phyloP scores from a whole-genome alignment of 2,329 filamentous ascomycete genomes.

The Fusarium veterinarium region DNA sequence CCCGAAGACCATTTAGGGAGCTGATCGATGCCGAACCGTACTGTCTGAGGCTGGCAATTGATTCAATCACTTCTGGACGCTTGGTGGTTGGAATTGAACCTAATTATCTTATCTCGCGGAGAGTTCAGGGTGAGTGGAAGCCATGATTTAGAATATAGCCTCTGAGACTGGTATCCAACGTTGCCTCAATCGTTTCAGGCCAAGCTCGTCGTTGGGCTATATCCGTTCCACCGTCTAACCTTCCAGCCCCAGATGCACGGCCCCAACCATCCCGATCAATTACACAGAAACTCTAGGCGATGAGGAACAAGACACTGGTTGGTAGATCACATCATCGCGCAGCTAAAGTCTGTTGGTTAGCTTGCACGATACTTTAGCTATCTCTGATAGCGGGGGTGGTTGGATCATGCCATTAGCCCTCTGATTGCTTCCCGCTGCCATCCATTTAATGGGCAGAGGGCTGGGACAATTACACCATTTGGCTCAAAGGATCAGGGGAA shows the following conservation, averaged over 20 bases:
- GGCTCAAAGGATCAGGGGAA: background rate
- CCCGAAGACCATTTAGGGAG: background rate
- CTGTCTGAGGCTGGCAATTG: background rate
- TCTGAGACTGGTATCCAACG: background rate
- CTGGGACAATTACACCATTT: background rate
- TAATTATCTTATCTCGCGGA: too few species aligned
- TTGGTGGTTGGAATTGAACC: background rate
- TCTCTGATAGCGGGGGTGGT: background rate
- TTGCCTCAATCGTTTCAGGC: conserved; percentile 20
- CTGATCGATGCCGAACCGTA: background rate
- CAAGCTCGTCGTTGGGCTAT: conserved; percentile 5
- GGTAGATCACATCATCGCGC: conserved; percentile 40
- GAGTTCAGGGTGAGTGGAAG: background rate
- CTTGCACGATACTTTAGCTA: conserved; percentile 10
- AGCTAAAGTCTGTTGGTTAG: conserved; percentile 32
- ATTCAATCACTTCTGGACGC: too few species aligned
- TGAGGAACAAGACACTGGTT: conserved; percentile 32
- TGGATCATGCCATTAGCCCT: conserved; percentile 17
- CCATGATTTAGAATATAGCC: background rate
- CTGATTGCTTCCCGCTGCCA: background rate
- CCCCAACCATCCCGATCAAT: conserved; percentile 19
- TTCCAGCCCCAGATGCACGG: conserved; percentile 24
- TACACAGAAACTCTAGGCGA: conserved; percentile 26
- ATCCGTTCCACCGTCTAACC: conserved; percentile 21
- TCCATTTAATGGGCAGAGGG: conserved; percentile 5